These are phyloP conservation scores for Boletus rex-veris DNA, from an alignment of 768 basidiomycete genomes.

Conservation along the genomic window DNA sequence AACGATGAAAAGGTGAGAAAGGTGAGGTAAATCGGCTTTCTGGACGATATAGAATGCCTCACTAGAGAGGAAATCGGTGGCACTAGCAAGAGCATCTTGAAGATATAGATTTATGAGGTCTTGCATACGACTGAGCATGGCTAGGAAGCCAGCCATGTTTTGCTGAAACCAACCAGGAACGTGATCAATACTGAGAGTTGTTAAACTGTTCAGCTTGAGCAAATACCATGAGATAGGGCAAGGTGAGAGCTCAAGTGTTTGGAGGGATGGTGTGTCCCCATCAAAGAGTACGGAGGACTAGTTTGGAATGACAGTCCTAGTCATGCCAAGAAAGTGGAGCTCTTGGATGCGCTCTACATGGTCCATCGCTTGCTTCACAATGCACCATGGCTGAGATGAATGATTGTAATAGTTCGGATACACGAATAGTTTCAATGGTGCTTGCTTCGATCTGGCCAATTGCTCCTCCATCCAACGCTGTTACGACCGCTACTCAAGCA, in stretches of 20 bases:
- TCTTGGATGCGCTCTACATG: background rate
- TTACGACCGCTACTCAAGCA: no score
- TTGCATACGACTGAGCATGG: slow-evolving; percentile 34
- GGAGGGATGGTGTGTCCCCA: background rate
- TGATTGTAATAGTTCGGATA: no score
- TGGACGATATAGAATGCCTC: background rate
- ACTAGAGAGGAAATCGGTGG: background rate
- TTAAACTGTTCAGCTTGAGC: slow-evolving; percentile 23
- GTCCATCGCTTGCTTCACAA: background rate
- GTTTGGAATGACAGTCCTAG: no score
- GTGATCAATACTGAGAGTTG: slow-evolving; percentile 31
- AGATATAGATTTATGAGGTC: slow-evolving; percentile 32
- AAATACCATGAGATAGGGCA: background rate
- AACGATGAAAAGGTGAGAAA: slow-evolving; percentile 3
- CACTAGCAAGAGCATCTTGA: slow-evolving; percentile 26
- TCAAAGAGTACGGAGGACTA: background rate
- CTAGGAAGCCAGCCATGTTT: slow-evolving; percentile 28
- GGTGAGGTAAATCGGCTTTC: background rate
- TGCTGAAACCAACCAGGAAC: slow-evolving; percentile 22
- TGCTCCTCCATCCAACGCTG: background rate
- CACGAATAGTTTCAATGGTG: background rate
- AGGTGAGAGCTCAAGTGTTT: background rate
- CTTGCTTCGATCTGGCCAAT: background rate
- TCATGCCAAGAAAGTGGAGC: no score
- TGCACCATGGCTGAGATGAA: background rate